Base-by-base conservation (phyloP, 805 yeast species). In the Monosporozyma aquatica region DNA sequence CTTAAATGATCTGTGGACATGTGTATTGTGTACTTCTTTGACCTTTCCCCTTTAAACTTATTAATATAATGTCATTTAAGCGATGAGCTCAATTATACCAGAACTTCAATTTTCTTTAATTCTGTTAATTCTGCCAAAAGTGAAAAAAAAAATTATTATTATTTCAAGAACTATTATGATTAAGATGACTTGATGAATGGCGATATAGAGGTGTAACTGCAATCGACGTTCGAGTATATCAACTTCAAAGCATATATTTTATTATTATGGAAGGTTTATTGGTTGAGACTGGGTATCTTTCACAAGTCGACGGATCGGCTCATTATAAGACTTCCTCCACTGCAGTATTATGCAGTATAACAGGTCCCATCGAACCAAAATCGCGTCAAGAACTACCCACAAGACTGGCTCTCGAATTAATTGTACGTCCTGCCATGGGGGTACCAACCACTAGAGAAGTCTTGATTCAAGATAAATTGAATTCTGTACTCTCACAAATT, bases 281-380 rank as follows among this genome's bases (percentile, higher is more conserved):
- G 20, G 52, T 51, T 21, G 33, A 43, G 34, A 43, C 47, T 2
- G 61, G 64, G 5, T 48, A 67, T 4, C 62, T 86, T 38, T 64
- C 66, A 42, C 73, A 77, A 47, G 90, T 81, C 2, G 95, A 87
- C 59, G 97, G 97, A 1, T 84, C 95, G 1, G 79, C 90, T 1
- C 72, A 72, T 20, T 67, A 79, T 43, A 57, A 64, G 13, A 58
- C 65, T n/a, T 76, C 73, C 2, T 59, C 60, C 14, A 75, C 82
- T 1, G 74, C 74, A 43, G 78, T 83, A 3, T 63, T 89, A 2
- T 76, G 81, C 34, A 78, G 95, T 0, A 89, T 90, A 1, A 74
- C 89, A 1, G 98, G 98, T 0, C 98, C 98, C 0, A 73, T 90
- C 24, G 97, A 90, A 54, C 80, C 86, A 9, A 82, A 80, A 58